These are phyloP conservation scores for Dothistroma septosporum DNA, from an alignment of 2,329 filamentous ascomycete genomes.

Conservation along the genomic window DNA sequence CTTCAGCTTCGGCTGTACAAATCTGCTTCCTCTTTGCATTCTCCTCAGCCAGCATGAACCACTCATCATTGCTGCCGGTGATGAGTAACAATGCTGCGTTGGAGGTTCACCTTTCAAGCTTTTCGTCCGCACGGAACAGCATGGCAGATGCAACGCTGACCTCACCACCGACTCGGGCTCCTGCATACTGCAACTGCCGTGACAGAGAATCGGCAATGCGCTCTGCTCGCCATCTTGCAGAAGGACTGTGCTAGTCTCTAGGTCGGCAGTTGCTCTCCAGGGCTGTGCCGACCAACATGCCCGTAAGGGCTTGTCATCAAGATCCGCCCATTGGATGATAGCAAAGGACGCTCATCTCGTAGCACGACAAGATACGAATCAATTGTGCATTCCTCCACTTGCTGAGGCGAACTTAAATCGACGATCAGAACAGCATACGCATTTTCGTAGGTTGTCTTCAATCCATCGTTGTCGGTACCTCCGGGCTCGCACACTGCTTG, in stretches of 20 bases:
- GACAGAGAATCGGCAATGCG: no score
- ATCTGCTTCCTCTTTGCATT: no score
- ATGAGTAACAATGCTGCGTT: no score
- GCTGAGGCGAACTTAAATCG: not conserved
- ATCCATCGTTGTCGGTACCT: not conserved
- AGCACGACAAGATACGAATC: not conserved
- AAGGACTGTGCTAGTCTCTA: conserved; percentile 15
- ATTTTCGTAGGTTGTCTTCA: conserved; percentile 6
- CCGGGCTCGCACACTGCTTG: conserved; percentile 10
- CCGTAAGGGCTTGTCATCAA: not conserved
- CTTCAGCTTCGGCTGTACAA: conserved; percentile 4
- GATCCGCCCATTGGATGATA: not conserved
- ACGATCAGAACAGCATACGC: conserved; percentile 12
- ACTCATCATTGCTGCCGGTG: no score
- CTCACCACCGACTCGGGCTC: no score
- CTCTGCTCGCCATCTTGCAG: not conserved
- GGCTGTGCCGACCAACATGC: not conserved
- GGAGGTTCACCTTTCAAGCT: no score
- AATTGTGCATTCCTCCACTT: not conserved
- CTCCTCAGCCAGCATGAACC: no score
- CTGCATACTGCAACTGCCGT: no score
- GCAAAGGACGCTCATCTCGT: not conserved
- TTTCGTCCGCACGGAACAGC: no score
- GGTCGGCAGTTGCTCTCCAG: not conserved
- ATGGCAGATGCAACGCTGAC: no score